Evolutionary conservation across 768 basidiomycete species (phyloP).

Genomic region (Rhizopogon vesiculosus): DNA sequence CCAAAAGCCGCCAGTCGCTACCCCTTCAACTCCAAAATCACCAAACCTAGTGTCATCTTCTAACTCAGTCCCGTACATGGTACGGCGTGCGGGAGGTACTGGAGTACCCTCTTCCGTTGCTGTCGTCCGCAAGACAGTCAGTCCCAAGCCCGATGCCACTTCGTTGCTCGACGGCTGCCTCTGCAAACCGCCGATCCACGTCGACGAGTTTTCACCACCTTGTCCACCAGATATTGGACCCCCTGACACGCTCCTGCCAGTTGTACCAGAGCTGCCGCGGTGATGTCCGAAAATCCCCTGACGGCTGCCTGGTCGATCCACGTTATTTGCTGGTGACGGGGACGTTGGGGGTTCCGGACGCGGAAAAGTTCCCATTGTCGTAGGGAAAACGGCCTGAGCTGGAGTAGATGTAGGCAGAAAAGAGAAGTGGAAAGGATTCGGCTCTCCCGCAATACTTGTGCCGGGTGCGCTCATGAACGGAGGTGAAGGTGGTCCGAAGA

Average conservation of each 20-base stretch:
- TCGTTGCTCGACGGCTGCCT: slow-evolving; percentile 40
- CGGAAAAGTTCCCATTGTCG: slow-evolving; percentile 32
- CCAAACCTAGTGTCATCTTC: slow-evolving; percentile 83
- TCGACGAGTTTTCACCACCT: slow-evolving; percentile 31
- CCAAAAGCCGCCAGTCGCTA: slow-evolving; percentile 72
- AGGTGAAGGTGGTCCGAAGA: slow-evolving; percentile 42
- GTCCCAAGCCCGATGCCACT: slow-evolving; percentile 38
- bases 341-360: slow-evolving; percentile 30
- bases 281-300: slow-evolving; percentile 28
- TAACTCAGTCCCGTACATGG: slow-evolving; percentile 82
- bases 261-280: slow-evolving; percentile 34
- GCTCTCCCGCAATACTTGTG: slow-evolving; percentile 48
- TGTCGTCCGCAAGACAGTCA: slow-evolving; percentile 33
- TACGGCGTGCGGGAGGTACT: slow-evolving; percentile 50
- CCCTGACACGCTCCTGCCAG: slow-evolving; percentile 21
- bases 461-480: slow-evolving; percentile 27
- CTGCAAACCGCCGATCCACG: slow-evolving; percentile 18
- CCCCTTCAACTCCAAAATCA: slow-evolving; percentile 76
- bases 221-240: slow-evolving; percentile 22
- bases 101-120: slow-evolving; percentile 37
- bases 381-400: slow-evolving; percentile 34
- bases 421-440: slow-evolving; percentile 47
- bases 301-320: slow-evolving; percentile 28
- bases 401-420: slow-evolving; percentile 51
- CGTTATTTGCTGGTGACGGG: slow-evolving; percentile 27